phyloP scores from a whole-genome alignment of 306 rosid species.

The Vicia villosa region DNA sequence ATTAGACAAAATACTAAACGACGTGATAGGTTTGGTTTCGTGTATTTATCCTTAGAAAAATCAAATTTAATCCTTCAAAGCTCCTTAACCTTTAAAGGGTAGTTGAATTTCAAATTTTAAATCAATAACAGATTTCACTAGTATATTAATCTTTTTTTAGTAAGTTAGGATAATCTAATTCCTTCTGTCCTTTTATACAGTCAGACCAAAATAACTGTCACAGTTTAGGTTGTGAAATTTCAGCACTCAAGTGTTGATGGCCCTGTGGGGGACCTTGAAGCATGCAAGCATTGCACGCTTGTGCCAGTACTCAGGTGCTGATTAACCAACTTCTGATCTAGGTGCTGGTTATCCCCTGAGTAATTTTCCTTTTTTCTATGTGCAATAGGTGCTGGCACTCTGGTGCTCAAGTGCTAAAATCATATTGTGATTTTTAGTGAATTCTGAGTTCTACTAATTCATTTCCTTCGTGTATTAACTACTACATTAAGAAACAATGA shows the following conservation, averaged over 20 bases:
- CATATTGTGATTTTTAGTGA: neutral
- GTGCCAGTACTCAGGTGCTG: slow-evolving; percentile 2
- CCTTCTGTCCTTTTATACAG: neutral
- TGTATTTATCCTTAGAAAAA: too few relatives aligned
- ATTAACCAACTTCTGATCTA: neutral
- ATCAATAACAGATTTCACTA: too few relatives aligned
- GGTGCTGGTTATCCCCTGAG: neutral
- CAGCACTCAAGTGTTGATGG: neutral
- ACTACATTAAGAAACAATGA: slow-evolving; percentile 13
- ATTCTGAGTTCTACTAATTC: neutral
- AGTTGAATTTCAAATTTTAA: too few relatives aligned
- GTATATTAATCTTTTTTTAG: too few relatives aligned
- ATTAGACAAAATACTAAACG: too few relatives aligned
- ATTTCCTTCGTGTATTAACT: neutral
- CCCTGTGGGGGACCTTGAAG: neutral
- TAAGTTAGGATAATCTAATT: too few relatives aligned
- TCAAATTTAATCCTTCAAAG: too few relatives aligned
- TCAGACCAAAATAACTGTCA: neutral
- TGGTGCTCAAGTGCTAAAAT: neutral
- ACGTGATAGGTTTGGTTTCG: too few relatives aligned
- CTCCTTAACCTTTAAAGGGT: too few relatives aligned
- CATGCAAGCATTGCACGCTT: neutral
- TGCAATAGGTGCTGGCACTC: neutral
- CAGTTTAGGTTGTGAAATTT: neutral
- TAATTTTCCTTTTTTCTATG: neutral